Percentiles rank a stretch among this genome's conserved stretches.
Evolutionary conservation across 139 green algal genomes (phyloP).

Genomic region (Desmodesmus armatus): DNA sequence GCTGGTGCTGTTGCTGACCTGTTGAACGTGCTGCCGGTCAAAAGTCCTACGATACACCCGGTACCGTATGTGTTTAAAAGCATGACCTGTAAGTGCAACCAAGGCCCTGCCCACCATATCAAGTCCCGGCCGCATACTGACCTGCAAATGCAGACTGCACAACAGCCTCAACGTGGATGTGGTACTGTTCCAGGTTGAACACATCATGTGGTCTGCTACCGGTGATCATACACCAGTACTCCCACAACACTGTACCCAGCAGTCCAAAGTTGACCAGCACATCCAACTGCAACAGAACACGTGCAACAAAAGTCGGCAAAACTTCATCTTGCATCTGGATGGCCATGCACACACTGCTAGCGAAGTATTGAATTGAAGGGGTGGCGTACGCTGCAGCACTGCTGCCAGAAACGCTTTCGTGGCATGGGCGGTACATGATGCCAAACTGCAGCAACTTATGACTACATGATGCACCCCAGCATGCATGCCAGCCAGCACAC

Average conservation of each 20-base stretch:
- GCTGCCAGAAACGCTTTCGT: no score
- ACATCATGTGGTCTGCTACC: neutral
- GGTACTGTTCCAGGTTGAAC: neutral
- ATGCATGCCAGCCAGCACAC: no score
- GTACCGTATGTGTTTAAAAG: no score
- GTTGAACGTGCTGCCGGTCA: no score
- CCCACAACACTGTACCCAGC: neutral
- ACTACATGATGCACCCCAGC: neutral
- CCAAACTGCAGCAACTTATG: neutral
- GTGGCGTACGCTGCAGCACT: no score
- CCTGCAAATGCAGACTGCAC: neutral
- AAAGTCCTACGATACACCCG: no score
- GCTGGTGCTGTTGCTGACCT: no score
- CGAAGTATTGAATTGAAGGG: no score
- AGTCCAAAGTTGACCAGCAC: conserved; percentile 5
- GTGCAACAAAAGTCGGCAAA: neutral
- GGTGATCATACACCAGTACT: neutral
- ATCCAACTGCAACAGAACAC: conserved; percentile 16
- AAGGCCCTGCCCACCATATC: neutral
- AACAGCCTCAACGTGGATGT: neutral
- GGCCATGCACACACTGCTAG: no score
- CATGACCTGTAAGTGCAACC: neutral
- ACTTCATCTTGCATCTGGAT: no score
- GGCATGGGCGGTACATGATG: no score
- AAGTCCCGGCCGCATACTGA: neutral